Base-by-base conservation (phyloP, 1,284 basidiomycete species). In the Ganoderma resinaceum region DNA sequence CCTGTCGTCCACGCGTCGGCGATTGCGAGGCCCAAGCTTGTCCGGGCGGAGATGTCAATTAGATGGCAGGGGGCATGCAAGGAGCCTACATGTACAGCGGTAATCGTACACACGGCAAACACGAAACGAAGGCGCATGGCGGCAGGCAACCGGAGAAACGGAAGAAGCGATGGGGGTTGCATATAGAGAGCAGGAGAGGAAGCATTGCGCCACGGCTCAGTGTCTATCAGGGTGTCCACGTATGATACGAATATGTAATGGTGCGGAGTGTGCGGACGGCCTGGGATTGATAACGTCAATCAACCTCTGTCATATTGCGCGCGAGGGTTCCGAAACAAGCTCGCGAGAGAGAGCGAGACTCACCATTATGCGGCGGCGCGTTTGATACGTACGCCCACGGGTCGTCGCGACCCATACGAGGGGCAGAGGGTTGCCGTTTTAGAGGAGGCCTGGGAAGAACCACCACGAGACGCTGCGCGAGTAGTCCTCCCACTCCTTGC, bases 401-500 rank as follows among this genome's bases (percentile, higher is more conserved):
- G 31, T 31, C 53, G 31, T 55, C 29, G 29, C 26, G 16, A 71
- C 78, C n/a, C 80, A 33, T 79, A 81, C 74, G 74, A 70, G 76
- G 62, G 20, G 58, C 31, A 68, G 70, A 66, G 65, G 66, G 58
- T 60, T 60, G 18, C 57, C 35, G 38, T 46, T 46, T 73, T 69
- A 83, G 60, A 70, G 66, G 6, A 84, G 23, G 26, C 87, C 86
- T 31, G 87, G 87, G 72, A 87, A 76, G 74, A 88, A 88, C 87
- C 87, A 88, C 78, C 78, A 85, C 35, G 75, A 81, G n/a, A 88
- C 88, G 35, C 75, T 73, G 18, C 70, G 74, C 37, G 86, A 85
- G 71, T 87, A 89, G n/a, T 70, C 72, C 8, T 86, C 84, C 87
- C 87, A 89, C 72, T 87, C 82, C 20, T 78, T 74, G 43, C 81